Evolutionary conservation across 78 protist species (phyloP).

Genomic region (Emiliania huxleyi): DNA sequence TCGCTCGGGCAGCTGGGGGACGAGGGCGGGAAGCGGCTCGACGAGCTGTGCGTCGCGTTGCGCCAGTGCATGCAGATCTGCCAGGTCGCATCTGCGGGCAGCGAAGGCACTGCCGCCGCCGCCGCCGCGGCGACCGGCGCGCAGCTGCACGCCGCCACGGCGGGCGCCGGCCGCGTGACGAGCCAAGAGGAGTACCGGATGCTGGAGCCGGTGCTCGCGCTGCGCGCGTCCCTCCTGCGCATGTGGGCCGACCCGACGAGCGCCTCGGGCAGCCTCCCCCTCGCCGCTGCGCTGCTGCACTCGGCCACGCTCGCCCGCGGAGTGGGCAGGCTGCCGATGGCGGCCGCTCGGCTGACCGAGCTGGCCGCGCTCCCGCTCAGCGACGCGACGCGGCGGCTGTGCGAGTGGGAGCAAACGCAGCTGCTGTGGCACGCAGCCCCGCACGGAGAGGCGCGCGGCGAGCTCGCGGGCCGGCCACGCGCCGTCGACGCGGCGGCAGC

Average conservation of each 20-base stretch:
- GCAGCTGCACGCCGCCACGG: no score
- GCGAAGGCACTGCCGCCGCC: background rate
- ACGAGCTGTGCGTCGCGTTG: background rate
- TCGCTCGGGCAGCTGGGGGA: background rate
- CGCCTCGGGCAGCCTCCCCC: background rate
- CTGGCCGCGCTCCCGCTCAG: background rate
- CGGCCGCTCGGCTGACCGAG: background rate
- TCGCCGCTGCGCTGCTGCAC: no score
- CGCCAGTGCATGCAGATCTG: background rate
- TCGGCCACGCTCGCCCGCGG: background rate
- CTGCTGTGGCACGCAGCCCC: background rate
- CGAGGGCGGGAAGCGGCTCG: background rate
- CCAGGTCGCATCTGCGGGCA: background rate
- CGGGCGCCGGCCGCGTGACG: background rate
- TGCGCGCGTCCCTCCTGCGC: background rate
- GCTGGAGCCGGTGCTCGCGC: background rate
- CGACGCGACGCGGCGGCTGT: background rate
- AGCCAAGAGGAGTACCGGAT: background rate
- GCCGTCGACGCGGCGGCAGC: no score
- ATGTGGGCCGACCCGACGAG: background rate
- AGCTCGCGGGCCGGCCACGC: no score
- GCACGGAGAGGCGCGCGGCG: no score
- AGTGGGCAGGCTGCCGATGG: background rate
- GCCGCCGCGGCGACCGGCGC: background rate
- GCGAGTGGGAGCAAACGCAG: background rate